A percentile compares a stretch with the other conserved stretches of the same genome.
Conservation (phyloP, 805 yeast genomes). For the Sugiyamaella boreocaroliniensis region DNA sequence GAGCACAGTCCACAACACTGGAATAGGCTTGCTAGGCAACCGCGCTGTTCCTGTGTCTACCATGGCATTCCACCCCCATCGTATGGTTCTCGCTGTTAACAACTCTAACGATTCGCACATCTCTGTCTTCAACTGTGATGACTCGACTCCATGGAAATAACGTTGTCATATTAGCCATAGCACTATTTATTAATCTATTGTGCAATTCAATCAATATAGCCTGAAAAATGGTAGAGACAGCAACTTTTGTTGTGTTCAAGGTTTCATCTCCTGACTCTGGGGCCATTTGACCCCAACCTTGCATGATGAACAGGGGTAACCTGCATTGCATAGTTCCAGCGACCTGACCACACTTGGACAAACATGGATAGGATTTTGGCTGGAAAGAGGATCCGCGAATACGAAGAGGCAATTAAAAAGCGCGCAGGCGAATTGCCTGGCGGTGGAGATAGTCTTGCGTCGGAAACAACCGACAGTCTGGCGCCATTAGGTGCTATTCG, state of each 20-base stretch:
- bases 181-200: not conserved
- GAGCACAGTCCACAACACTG: conserved; percentile 47
- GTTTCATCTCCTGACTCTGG: no score
- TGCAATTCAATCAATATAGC: not conserved
- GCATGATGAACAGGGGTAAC: no score
- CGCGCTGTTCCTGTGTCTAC: conserved; percentile 50
- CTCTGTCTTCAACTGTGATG: conserved; percentile 10
- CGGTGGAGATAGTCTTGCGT: not conserved
- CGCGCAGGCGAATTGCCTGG: not conserved
- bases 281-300: no score
- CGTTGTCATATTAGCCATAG: not conserved
- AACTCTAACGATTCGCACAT: conserved; percentile 72
- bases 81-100: conserved; percentile 86
- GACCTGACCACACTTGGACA: no score
- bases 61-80: conserved; percentile 82
- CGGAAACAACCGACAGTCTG: not conserved
- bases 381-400: conserved; percentile 10
- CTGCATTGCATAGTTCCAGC: no score
- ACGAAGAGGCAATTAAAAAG: not conserved
- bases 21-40: conserved; percentile 27
- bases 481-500: no score
- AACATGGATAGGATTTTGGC: conserved; percentile 8
- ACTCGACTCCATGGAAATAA: not conserved
- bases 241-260: no score
- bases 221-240: no score